Evolutionary conservation across 495 filamentous ascomycete species (phyloP), one percentile per base, ranked within the genome.

Genomic region (Podospora pseudocomata): DNA sequence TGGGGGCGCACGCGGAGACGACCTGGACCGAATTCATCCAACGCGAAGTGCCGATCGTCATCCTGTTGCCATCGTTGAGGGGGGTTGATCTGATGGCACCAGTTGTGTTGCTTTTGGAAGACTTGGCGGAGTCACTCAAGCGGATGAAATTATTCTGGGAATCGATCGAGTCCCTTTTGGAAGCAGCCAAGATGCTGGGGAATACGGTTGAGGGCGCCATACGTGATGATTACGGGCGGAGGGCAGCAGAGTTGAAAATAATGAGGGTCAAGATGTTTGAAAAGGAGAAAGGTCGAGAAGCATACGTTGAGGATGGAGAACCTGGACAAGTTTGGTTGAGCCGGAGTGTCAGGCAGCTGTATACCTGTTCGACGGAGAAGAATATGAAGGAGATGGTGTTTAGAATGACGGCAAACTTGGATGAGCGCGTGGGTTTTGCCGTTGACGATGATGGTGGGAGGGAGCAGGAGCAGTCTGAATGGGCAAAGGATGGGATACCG

Each of bases 1-100:
- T 70, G 30, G 68, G 64, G 3, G 57, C 32, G 28, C 19, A 55
- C n/a, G 30, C 55, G 44, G 65, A 67, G n/a, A 19, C n/a, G 1
- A 30, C 58, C 15, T 70, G 64, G 68, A 60, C 13, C 2, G 4
- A 1, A 1, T 27, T 27, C 3, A 34, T 66, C 6, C 64, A 58
- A 19, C 5, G 54, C 15, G 11, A 44, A 16, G 49, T 63, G 18
- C n/a, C 49, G 0, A 54, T 28, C n/a, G 16, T 64, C 1, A 4
- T 60, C 0, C 19, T 60, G 20, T 2, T 34, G 11, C 54, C 66
- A 49, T 64, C 54, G 7, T 18, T 27, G 28, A 34, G 30, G 7
- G 56, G 19, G 15, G 16, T 26, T 23, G 61, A 68, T 54, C 16
- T 64, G 27, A 64, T 64, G 60, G 26, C n/a, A 23, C 61, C 66